Base-by-base conservation (phyloP, 1,139 yeast species). In the Kurtzmaniella quercitrusa region DNA sequence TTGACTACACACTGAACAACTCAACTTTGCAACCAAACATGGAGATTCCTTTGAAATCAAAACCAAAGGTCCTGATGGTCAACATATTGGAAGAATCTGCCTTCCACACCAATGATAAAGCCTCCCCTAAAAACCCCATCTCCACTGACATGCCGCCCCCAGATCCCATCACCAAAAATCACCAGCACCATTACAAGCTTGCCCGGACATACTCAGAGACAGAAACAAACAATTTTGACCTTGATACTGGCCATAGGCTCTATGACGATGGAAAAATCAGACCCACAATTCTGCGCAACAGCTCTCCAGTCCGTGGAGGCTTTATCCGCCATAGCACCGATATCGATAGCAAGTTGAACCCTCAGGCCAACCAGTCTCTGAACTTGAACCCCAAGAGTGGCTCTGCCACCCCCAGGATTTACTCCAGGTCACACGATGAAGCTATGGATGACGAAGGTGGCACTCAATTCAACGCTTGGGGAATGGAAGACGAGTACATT, bases 401-500 rank as follows among this genome's bases (percentile, higher is more conserved):
- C 23, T n/a, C 34, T 4, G 41, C 16, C 44, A 33, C 44, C 19
- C 48, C 49, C 11, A 51, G 50, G 48, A 56, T 70, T 12, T 68
- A 68, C 48, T 58, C 71, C 21, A 54, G 62, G 34, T 65, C 70
- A 3, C 71, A 68, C 46, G 59, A 62, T 44, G 64, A 59, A 37
- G 50, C 51, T 34, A 47, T 55, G 7, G 59, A 53, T 38, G 33
- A 34, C 7, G 46, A 42, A 16, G 53, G 49, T 14, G 49, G 41
- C 12, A 48, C 46, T 18, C 53, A 49, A 18, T 54, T 51, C 12
- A 34, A 24, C 2, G n/a, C 39, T 8, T 44, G 49, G 18, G 88
- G 86, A 1, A 65, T 83, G 50, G 84, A 81, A 53, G 91, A 84
- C 58, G 91, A 85, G 55, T 84, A 83, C 54, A 75, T 84, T 14